Evolutionary conservation across 1,139 yeast genomes (phyloP), one percentile per base, ranked within the genome.

Genomic region (Wickerhamiella pararugosa): DNA sequence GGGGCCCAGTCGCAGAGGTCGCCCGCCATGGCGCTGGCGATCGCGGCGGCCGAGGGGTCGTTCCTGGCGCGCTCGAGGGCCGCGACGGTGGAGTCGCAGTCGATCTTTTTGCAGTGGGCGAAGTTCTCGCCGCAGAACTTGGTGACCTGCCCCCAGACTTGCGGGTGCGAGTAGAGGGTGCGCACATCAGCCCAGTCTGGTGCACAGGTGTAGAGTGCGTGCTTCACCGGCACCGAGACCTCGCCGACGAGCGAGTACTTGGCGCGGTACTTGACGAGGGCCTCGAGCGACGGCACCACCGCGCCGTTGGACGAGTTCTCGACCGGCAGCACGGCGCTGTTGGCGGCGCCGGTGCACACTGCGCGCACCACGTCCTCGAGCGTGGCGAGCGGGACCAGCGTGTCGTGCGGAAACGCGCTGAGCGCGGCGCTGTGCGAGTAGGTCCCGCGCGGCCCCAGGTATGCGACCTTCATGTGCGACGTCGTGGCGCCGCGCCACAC

Each of bases 291-390:
- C 57, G 77, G 75, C 1, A 79, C 79, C 4, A 90, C 98, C 51
- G 81, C 90, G 0, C 98, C 98, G 58, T 90, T 90, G 6, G 96
- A 81, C 4, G 96, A 84, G 61, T 90, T 90, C 55, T 87, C 97
- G 52, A 83, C 73, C 1, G 98, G 98, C 0, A 90, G 81, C n/a
- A 86, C 79, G 0, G 93, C 77, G 54, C 67, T 79, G 45, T 77
- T 79, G 21, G 76, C 77, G 5, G 55, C 51, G 9, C 62, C 61
- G 10, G 63, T 59, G 1, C 63, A 53, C 25, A 79, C 61, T 1
- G 64, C 60, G 41, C 69, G 65, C 56, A 87, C 81, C 56, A 95
- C 87, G 34, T 72, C 76, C 1, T 67, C 69, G 26, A 80, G 77
- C 27, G 47, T 39, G 11, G n/a, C 25, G 21, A 10, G 35, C 10